These are phyloP conservation scores for Peniophora sp. DNA, from an alignment of 1,284 basidiomycete species.

Conservation along the genomic window DNA sequence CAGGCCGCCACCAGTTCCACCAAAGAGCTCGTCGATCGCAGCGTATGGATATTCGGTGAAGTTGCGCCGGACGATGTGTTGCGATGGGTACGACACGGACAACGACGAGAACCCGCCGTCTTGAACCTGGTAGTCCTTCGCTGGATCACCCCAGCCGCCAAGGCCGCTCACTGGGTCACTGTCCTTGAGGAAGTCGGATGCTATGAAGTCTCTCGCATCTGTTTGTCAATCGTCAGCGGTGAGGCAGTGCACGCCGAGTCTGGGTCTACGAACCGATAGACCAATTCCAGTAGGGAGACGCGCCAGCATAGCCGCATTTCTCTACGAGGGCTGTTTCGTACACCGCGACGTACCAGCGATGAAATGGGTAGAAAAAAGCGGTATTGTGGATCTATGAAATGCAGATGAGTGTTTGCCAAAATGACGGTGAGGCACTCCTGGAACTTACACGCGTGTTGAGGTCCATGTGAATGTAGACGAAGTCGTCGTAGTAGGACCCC, in stretches of 20 bases:
- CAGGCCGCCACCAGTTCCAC: too few relatives aligned
- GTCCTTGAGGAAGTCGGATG: constrained; percentile 22
- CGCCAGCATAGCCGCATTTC: constrained; percentile 26
- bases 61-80: constrained; percentile 26
- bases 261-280: constrained; percentile 18
- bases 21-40: constrained; percentile 10
- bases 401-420: background rate
- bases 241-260: background rate
- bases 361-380: constrained; percentile 30
- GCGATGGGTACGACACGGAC: constrained; percentile 23
- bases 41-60: constrained; percentile 25
- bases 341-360: constrained; percentile 26
- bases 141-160: constrained; percentile 29
- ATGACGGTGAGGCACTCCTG: background rate
- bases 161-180: constrained; percentile 22
- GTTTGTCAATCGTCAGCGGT: background rate
- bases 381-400: constrained; percentile 24
- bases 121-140: constrained; percentile 20
- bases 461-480: constrained; percentile 30
- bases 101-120: constrained; percentile 25
- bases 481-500: constrained; percentile 28
- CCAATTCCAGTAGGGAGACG: constrained; percentile 33
- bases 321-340: constrained; percentile 23
- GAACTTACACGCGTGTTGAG: constrained; percentile 18
- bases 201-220: constrained; percentile 24